phyloP scores from a whole-genome alignment of 345 rosid genomes.

The Citrus medica region DNA sequence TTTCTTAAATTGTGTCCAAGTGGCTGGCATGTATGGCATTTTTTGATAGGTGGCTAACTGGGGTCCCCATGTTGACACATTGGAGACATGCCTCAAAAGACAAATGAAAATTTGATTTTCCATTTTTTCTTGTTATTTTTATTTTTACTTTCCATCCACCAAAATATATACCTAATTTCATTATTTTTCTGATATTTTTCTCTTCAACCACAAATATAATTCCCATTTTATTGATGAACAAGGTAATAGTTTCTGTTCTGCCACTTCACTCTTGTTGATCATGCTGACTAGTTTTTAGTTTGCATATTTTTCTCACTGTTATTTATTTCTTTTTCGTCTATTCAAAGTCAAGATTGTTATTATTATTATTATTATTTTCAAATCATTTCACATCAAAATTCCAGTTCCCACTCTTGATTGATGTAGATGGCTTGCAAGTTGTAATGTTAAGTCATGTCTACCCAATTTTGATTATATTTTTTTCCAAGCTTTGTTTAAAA shows the following conservation, averaged over 20 bases:
- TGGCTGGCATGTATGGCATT: slow-evolving; percentile 5
- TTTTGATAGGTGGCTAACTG: background rate
- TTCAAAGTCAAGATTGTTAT: too few relatives aligned
- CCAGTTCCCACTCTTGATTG: too few relatives aligned
- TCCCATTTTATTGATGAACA: background rate
- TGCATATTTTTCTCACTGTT: background rate
- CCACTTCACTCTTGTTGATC: too few relatives aligned
- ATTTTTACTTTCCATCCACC: background rate
- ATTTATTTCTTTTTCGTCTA: background rate
- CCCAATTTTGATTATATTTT: too few relatives aligned
- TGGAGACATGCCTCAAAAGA: slow-evolving; percentile 15
- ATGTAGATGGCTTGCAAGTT: too few relatives aligned
- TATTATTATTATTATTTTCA: too few relatives aligned
- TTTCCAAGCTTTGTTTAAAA: too few relatives aligned
- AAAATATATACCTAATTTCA: background rate
- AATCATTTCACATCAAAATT: too few relatives aligned
- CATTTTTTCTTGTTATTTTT: background rate
- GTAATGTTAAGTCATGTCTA: too few relatives aligned
- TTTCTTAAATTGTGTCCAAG: background rate
- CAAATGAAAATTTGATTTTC: background rate
- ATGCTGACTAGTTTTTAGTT: background rate
- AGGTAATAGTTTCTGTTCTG: background rate
- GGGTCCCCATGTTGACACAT: slow-evolving; percentile 17
- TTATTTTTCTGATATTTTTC: background rate
- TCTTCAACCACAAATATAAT: background rate